Evolutionary conservation across 164 flowering plant species (phyloP).

Genomic region (Malania oleifera): DNA sequence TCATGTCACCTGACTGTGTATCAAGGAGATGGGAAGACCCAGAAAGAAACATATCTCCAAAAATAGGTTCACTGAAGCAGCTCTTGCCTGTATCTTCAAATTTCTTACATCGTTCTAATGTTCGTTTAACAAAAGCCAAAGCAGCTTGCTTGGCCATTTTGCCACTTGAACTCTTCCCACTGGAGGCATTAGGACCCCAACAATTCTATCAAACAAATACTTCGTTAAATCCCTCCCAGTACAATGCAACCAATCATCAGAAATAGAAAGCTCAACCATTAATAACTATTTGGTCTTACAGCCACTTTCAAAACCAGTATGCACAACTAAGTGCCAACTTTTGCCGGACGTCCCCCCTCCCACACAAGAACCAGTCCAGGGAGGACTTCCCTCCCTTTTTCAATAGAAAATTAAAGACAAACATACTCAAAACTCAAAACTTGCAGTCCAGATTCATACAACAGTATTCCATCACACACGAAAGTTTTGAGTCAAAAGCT

Average conservation of each 20-base stretch:
- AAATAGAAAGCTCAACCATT: background rate
- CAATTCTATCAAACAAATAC: slow-evolving; percentile 37
- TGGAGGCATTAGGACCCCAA: slow-evolving; percentile 49
- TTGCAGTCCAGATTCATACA: no score
- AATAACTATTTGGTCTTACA: no score
- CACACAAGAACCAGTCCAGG: no score
- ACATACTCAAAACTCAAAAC: no score
- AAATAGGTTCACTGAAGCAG: slow-evolving; percentile 69
- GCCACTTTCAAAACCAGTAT: no score
- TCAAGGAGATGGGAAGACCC: slow-evolving; percentile 31
- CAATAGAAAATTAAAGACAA: no score
- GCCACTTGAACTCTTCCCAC: slow-evolving; percentile 58
- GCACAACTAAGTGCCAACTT: no score
- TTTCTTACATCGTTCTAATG: slow-evolving; percentile 50
- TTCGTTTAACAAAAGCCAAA: slow-evolving; percentile 53
- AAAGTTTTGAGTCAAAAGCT: no score
- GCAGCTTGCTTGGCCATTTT: slow-evolving; percentile 72
- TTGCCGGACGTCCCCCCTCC: no score
- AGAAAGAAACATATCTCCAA: slow-evolving; percentile 48
- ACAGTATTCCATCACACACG: no score
- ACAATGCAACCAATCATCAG: background rate
- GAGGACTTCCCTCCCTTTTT: no score
- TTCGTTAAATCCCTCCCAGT: background rate
- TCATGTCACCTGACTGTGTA: slow-evolving; percentile 26
- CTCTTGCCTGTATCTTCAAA: slow-evolving; percentile 63